These are phyloP conservation scores for Aspergillus chevalieri DNA, from an alignment of 2,329 filamentous ascomycete genomes.

Conservation along the genomic window DNA sequence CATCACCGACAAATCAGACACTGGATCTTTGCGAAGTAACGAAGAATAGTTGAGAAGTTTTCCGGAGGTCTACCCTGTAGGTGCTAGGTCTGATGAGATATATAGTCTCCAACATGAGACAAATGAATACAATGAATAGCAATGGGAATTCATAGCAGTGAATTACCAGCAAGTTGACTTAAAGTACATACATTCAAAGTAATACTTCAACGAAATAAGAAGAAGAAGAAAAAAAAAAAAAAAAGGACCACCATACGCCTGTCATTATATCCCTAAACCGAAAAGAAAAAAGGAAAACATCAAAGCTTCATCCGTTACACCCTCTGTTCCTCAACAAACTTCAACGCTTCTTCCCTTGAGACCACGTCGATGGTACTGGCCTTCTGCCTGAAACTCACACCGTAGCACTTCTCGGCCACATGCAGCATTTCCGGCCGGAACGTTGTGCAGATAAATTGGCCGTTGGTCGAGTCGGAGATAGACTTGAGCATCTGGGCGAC, in stretches of 20 bases:
- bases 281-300: constrained; percentile 6
- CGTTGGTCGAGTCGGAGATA: constrained; percentile 56
- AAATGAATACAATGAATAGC: not conserved
- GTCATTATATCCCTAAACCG: not conserved
- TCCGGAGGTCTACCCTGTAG: no score
- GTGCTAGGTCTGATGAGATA: no score
- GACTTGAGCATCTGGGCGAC: constrained; percentile 83
- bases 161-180: not conserved
- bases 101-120: no score
- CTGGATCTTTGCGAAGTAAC: no score
- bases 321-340: constrained; percentile 85
- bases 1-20: no score
- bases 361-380: constrained; percentile 92
- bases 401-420: constrained; percentile 96
- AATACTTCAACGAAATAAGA: not conserved
- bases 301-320: not conserved
- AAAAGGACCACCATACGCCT: no score
- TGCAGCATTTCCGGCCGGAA: constrained; percentile 95
- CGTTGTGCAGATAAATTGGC: constrained; percentile 96
- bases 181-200: constrained; percentile 4
- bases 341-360: constrained; percentile 75
- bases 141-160: constrained; percentile 15
- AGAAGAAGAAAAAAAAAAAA: no score
- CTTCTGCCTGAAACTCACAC: constrained; percentile 85
- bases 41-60: no score